Percentiles rank a stretch among this genome's conserved stretches.
Evolutionary conservation across 164 flowering plant genomes (phyloP).

Genomic region (Magnolia kwangsiensis): DNA sequence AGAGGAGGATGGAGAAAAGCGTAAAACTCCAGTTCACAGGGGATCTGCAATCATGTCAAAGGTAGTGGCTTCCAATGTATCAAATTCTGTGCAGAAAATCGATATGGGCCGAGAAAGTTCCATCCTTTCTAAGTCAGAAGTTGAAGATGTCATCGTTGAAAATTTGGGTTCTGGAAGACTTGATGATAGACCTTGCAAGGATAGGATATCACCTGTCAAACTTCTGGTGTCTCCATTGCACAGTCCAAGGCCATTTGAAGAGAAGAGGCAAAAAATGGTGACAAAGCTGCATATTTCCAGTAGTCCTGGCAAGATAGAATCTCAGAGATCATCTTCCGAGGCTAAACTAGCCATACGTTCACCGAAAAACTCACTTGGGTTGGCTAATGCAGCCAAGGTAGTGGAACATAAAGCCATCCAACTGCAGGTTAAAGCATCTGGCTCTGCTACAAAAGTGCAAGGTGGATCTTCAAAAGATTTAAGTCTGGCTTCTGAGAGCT

Average conservation of each 20-base stretch:
- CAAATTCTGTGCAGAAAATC: constrained; percentile 25
- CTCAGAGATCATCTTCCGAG: constrained; percentile 28
- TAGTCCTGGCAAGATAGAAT: constrained; percentile 33
- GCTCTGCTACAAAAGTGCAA: constrained; percentile 23
- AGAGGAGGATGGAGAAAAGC: constrained; percentile 46
- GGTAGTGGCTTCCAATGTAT: constrained; percentile 15
- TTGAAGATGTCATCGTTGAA: constrained; percentile 22
- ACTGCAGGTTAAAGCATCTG: constrained; percentile 32
- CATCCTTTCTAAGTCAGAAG: constrained; percentile 13
- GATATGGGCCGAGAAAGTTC: constrained; percentile 18
- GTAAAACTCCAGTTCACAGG: constrained; percentile 70
- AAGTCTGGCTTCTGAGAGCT: constrained; percentile 28
- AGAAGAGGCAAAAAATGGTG: constrained; percentile 31
- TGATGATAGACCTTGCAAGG: constrained; percentile 19
- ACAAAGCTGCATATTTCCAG: constrained; percentile 14
- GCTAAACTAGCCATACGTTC: constrained; percentile 25
- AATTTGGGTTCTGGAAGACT: constrained; percentile 9
- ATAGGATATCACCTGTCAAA: constrained; percentile 18
- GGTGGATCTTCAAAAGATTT: constrained; percentile 31
- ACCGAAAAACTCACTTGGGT: constrained; percentile 40
- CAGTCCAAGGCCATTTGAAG: constrained; percentile 26
- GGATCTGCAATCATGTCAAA: constrained; percentile 31
- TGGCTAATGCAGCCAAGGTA: constrained; percentile 19
- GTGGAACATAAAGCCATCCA: constrained; percentile 35
- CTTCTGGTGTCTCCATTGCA: constrained; percentile 22